A percentile compares a stretch with the other conserved stretches of the same genome.
phyloP scores from a whole-genome alignment of 164 flowering plant genomes.

The Macadamia integrifolia region DNA sequence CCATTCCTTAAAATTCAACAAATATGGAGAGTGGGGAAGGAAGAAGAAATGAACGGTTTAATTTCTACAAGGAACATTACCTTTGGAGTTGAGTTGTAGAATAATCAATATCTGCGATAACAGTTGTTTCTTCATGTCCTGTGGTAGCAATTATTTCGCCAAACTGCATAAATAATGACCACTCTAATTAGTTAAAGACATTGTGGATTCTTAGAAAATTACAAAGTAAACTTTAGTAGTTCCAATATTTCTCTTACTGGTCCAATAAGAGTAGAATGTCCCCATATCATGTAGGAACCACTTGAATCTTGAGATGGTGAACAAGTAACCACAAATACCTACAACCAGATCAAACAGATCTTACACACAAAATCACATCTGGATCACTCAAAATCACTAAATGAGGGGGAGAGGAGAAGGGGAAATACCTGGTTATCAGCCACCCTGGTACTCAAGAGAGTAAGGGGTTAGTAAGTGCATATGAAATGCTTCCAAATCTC shows the following conservation, averaged over 20 bases:
- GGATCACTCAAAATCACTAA: no score
- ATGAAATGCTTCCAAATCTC: no score
- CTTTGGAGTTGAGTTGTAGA: constrained; percentile 23
- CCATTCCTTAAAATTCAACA: constrained; percentile 1
- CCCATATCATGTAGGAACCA: constrained; percentile 34
- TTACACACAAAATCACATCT: no score
- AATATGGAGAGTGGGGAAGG: not conserved
- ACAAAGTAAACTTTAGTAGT: not conserved
- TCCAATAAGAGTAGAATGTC: constrained; percentile 40
- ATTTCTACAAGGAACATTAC: constrained; percentile 6
- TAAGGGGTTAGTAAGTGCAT: not conserved
- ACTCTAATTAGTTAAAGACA: not conserved
- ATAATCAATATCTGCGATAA: constrained; percentile 43
- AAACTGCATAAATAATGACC: constrained; percentile 17
- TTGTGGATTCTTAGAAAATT: no score
- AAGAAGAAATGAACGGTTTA: not conserved
- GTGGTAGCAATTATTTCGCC: constrained; percentile 39
- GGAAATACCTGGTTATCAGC: constrained; percentile 35
- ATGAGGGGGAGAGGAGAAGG: not conserved
- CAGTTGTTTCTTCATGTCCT: constrained; percentile 29
- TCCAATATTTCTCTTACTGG: constrained; percentile 21
- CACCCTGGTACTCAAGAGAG: constrained; percentile 26
- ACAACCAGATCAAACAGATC: constrained; percentile 1
- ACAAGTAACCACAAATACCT: constrained; percentile 40
- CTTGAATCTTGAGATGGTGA: constrained; percentile 29